Evolutionary conservation across 148 eudicot genomes (phyloP), one percentile per base, ranked within the genome.

Genomic region (Vaccinium darrowii): DNA sequence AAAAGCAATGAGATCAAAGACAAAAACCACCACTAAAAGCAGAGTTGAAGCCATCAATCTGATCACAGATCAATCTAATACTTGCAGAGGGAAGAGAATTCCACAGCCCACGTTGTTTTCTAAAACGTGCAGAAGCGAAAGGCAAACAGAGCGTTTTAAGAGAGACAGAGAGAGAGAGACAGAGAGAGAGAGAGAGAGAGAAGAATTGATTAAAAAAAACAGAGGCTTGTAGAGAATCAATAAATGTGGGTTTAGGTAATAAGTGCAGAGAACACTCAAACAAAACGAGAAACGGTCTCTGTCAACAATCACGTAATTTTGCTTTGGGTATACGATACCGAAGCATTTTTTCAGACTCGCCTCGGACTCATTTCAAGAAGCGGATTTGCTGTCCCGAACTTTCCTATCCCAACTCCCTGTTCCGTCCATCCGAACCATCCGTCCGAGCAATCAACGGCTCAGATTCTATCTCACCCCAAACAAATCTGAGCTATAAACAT

Each of bases 1-100:
- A 89, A 94, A 94, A 86, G 98, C 98, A 86, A 93, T 85, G 52
- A 93, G 86, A 91, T 94, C 92, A 33, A 94, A 72, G 16, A 92
- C 80, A 85, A 93, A 93, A 18, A 93, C 98, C 47, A 86, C 79
- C 25, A 90, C 88, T 79, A 94, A 63, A 8, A 94, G 23, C 90
- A 93, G 54, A 67, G 83, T 86, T 78, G 95, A 94, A 36, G 93
- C 97, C 97, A 94, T 93, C 81, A 43, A 27, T 27, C 39, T 23
- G 85, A 78, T 43, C 82, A 85, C 82, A 85, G 81, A 30, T 33
- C 74, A 27, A 27, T 27, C 74, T 69, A 11, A 67, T 33, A 67
- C 43, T 5, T 69, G 30, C 23, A 2, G 39, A 69, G 74, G 5
- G 27, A 27, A 27, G 39, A 69, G 74, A 69, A 30, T 69, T 69